A percentile compares a stretch with the other conserved stretches of the same genome.
These are phyloP conservation scores for Penicillium janthinellum DNA, from an alignment of 2,329 filamentous ascomycete species.

Conservation along the genomic window DNA sequence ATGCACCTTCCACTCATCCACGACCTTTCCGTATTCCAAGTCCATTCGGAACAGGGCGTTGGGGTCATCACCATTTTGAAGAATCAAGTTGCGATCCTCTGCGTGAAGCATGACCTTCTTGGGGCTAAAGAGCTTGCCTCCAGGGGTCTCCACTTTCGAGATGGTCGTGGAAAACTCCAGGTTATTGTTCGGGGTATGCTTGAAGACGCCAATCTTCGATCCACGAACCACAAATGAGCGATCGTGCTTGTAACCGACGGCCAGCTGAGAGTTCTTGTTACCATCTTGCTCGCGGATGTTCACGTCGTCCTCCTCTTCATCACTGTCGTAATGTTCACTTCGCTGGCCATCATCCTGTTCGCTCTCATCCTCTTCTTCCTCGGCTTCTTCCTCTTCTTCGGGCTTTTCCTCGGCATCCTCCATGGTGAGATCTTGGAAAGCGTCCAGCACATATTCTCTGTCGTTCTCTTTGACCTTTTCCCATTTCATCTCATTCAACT, in stretches of 20 bases:
- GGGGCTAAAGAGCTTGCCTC: constrained; percentile 84
- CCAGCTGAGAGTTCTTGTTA: constrained; percentile 88
- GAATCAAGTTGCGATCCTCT: constrained; percentile 84
- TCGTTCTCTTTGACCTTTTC: constrained; percentile 88
- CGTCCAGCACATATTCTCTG: constrained; percentile 89
- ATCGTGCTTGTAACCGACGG: constrained; percentile 96
- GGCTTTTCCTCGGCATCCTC: constrained; percentile 69
- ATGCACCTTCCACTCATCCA: constrained; percentile 98
- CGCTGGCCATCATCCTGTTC: constrained; percentile 64
- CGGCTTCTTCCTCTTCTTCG: constrained; percentile 56
- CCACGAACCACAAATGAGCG: constrained; percentile 95
- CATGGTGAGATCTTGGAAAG: constrained; percentile 93
- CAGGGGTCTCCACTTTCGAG: constrained; percentile 87
- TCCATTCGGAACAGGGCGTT: constrained; percentile 97
- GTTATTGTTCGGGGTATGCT: constrained; percentile 88
- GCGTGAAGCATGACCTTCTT: constrained; percentile 97
- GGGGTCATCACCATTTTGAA: constrained; percentile 79
- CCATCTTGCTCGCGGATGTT: constrained; percentile 69
- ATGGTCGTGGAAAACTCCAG: constrained; percentile 97
- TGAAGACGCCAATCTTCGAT: constrained; percentile 98
- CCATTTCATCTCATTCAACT: constrained; percentile 93
- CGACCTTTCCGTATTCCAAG: constrained; percentile 93
- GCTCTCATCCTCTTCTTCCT: constrained; percentile 63
- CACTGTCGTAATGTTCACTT: constrained; percentile 73
- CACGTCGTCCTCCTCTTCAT: constrained; percentile 79